Evolutionary conservation across 257 asterid species (phyloP), one percentile per base, ranked within the genome.

Genomic region (Petunia axillaris): DNA sequence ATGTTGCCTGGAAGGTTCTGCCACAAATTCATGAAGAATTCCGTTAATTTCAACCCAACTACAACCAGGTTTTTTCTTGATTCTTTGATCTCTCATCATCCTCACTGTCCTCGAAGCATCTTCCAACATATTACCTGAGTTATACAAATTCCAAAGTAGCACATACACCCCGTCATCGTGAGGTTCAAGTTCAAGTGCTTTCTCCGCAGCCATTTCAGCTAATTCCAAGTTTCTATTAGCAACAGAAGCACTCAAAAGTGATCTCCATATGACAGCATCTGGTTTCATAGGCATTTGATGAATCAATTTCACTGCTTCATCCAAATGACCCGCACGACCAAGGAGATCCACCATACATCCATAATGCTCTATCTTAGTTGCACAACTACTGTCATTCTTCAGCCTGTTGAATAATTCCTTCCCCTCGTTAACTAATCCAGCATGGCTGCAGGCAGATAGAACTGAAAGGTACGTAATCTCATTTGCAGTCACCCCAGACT

Each of bases 41-140:
- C 97, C 96, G 10, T 92, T 87, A 83, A 91, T 87, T 87, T 93
- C 96, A 65, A 90, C 85, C 98, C 98, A 93, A 88, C 97, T 93
- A 81, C 96, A 92, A n/a, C 98, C 97, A 37, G 96, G 93, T 39
- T 87, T 92, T 85, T 93, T 93, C 87, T 93, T 92, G 70, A 93
- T 87, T 81, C 84, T 89, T 79, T 84, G 87, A 78, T 86, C 90
- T 77, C 91, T 92, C 98, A 93, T 93, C 90, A 70, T 83, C 82
- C 88, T 88, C 83, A 84, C 86, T 11, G 85, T 87, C 81, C 85
- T 89, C 15, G 80, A 74, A 75, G 92, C 94, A 75, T 92, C 91
- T 35, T 87, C 86, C 91, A 91, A 89, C 85, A 83, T 91, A 39
- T 86, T 87, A 48, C 80, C 86, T 5, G 94, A 85, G 43, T 90